These are phyloP conservation scores for Elsinoe perseae DNA, from an alignment of 2,329 filamentous ascomycete species.

Conservation along the genomic window DNA sequence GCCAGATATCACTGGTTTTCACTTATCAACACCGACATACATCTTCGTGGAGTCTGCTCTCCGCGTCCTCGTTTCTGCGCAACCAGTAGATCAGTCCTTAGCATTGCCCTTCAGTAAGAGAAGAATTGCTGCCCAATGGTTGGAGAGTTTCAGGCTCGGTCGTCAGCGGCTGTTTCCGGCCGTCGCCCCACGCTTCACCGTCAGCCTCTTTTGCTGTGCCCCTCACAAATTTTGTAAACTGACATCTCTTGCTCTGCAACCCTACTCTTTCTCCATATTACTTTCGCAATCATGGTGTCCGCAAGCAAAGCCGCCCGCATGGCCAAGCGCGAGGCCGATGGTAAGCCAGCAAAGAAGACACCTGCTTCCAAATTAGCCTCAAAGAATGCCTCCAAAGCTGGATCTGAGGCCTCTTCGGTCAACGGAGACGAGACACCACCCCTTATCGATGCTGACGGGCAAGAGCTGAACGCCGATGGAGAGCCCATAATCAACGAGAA, in stretches of 20 bases:
- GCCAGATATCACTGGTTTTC: too few relatives aligned
- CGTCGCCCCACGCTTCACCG: background rate
- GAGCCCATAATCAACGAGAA: conserved; percentile 65
- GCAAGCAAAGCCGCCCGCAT: conserved; percentile 61
- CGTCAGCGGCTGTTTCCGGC: background rate
- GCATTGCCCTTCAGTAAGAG: background rate
- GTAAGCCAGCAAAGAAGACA: conserved; percentile 68
- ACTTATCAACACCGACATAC: too few relatives aligned
- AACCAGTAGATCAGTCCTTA: too few relatives aligned
- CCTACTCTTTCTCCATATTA: background rate
- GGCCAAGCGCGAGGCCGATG: conserved; percentile 59
- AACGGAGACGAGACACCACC: conserved; percentile 60
- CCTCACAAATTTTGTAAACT: conserved; percentile 4
- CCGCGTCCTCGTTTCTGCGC: too few relatives aligned
- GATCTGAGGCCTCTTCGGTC: conserved; percentile 57
- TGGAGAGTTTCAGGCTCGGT: background rate
- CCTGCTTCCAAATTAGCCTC: conserved; percentile 61
- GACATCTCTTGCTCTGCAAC: conserved; percentile 1
- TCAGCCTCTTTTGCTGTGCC: conserved; percentile 7
- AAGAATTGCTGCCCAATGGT: background rate
- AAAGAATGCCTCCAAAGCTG: conserved; percentile 57
- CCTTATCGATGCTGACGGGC: conserved; percentile 56
- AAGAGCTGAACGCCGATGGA: conserved; percentile 49
- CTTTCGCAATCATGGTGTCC: conserved; percentile 50
- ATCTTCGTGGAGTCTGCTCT: too few relatives aligned